Percentiles rank a stretch among this genome's conserved stretches.
Evolutionary conservation across 495 filamentous ascomycete species (phyloP).

Genomic region (Terfezia claveryi): DNA sequence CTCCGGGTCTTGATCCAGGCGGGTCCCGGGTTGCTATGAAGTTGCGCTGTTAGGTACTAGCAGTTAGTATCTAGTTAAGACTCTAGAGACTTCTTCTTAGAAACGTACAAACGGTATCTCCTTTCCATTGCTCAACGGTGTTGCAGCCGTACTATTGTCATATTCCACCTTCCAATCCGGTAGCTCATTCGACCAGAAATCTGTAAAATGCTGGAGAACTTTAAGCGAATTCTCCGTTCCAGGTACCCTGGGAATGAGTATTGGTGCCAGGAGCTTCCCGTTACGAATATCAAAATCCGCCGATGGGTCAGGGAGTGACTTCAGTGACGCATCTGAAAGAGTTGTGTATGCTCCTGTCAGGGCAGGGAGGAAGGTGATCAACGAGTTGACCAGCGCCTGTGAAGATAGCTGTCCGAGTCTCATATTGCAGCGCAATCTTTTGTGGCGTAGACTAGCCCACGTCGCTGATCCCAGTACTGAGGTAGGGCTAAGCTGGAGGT

Average conservation of each 20-base stretch:
- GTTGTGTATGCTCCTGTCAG: conserved; percentile 38
- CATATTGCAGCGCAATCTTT: not conserved
- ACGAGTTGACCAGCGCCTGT: conserved; percentile 13
- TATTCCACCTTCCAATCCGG: conserved; percentile 59
- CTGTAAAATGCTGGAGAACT: conserved; percentile 59
- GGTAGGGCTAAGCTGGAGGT: too few species aligned
- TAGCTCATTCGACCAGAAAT: conserved; percentile 53
- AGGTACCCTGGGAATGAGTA: conserved; percentile 74
- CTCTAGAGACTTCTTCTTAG: not conserved
- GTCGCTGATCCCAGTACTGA: too few species aligned
- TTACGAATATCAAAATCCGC: conserved; percentile 56
- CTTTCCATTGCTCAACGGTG: conserved; percentile 44
- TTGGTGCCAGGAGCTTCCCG: conserved; percentile 60
- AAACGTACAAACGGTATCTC: conserved; percentile 45
- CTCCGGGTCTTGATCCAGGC: conserved; percentile 48
- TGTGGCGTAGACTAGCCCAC: too few species aligned
- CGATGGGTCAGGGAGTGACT: conserved; percentile 37
- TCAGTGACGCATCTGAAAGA: conserved; percentile 50
- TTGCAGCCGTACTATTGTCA: conserved; percentile 69
- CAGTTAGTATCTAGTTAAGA: too few species aligned
- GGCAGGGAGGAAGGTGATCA: conserved; percentile 23
- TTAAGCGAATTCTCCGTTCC: conserved; percentile 54
- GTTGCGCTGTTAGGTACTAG: conserved; percentile 25
- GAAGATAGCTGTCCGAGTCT: not conserved
- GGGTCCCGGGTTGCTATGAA: conserved; percentile 77